phyloP scores from a whole-genome alignment of 2,329 filamentous ascomycete genomes.

The Samsoniella hepiali region DNA sequence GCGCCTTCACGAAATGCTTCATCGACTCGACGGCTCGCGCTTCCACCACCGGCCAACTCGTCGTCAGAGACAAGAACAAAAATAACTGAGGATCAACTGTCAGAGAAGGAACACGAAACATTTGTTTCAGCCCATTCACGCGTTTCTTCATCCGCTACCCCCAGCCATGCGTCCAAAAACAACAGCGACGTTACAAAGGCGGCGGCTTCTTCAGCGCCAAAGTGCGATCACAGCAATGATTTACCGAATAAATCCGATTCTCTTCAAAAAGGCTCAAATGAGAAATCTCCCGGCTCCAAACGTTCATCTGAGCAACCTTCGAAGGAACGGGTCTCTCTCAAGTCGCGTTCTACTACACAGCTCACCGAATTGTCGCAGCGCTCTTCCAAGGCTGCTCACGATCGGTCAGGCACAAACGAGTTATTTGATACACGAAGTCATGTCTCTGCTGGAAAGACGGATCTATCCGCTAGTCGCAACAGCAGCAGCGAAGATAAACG shows the following conservation, averaged over 20 bases:
- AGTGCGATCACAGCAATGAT: neutral
- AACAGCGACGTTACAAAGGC: slow-evolving; percentile 17
- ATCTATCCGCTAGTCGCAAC: neutral
- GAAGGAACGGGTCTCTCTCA: neutral
- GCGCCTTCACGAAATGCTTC: neutral
- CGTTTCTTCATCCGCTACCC: neutral
- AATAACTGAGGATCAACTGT: neutral
- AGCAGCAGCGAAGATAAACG: neutral
- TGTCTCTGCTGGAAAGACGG: neutral
- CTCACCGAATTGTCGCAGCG: neutral
- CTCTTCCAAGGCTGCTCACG: neutral
- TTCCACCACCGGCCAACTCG: neutral
- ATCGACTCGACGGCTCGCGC: neutral
- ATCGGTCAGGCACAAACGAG: neutral
- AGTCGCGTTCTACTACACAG: neutral
- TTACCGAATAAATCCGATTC: neutral
- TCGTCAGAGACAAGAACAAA: neutral
- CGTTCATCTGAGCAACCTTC: neutral
- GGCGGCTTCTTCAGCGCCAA: slow-evolving; percentile 23
- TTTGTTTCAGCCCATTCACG: neutral
- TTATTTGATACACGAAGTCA: neutral
- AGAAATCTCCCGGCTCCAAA: neutral
- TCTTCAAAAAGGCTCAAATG: neutral
- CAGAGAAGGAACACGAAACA: neutral
- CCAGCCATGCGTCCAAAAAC: neutral